Conservation (phyloP, 1,139 yeast genomes). For the Sugiyamaella paludigena region DNA sequence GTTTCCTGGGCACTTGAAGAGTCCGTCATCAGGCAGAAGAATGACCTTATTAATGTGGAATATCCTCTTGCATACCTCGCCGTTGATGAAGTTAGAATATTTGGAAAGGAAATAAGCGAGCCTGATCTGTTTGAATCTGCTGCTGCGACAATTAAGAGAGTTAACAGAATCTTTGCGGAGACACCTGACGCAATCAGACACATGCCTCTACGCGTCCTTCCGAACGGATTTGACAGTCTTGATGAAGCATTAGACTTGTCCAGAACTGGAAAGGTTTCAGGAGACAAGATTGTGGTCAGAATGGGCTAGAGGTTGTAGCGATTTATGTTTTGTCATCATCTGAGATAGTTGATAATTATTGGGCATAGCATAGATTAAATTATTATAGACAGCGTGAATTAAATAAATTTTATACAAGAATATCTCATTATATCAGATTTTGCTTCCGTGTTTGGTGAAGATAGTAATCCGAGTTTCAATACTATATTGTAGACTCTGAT, state of each 20-base stretch:
- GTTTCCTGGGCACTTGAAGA: conserved; percentile 16
- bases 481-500: too few species aligned
- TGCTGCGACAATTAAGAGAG: conserved; percentile 24
- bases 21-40: conserved; percentile 31
- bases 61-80: conserved; percentile 43
- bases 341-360: too few species aligned
- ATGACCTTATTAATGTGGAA: conserved; percentile 19
- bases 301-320: too few species aligned
- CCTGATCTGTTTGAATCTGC: conserved; percentile 25
- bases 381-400: too few species aligned
- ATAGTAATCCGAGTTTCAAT: too few species aligned
- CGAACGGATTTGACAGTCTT: conserved; percentile 38
- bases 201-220: conserved; percentile 40
- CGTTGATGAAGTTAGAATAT: conserved; percentile 35
- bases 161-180: conserved; percentile 22
- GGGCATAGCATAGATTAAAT: too few species aligned
- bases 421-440: too few species aligned
- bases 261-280: conserved; percentile 39
- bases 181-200: conserved; percentile 19
- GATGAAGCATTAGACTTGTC: conserved; percentile 40
- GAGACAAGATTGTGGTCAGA: conserved; percentile 38
- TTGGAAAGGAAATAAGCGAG: conserved; percentile 24
- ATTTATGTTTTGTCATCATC: too few species aligned
- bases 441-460: too few species aligned
- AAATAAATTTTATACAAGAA: too few species aligned